Conservation (phyloP, 78 protist genomes). For the Cyanophora paradoxa region DNA sequence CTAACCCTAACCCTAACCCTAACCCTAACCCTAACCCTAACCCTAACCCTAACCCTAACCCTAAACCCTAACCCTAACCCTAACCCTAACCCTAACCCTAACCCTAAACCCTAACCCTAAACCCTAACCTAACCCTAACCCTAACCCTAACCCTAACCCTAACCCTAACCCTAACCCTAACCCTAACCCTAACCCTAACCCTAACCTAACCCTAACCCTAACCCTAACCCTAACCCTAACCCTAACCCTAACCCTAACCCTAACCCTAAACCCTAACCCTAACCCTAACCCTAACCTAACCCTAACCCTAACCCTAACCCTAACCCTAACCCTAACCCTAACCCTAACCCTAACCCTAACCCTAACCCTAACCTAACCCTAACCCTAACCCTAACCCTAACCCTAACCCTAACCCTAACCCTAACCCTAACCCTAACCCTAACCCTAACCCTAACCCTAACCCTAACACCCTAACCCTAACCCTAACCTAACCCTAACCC, state of each 20-base stretch:
- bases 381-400: conserved; percentile 10
- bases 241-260: conserved; percentile 12
- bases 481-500: conserved; percentile 11
- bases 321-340: conserved; percentile 10
- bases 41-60: conserved; percentile 12
- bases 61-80: conserved; percentile 4
- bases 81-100: conserved; percentile 10
- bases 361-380: too few species aligned
- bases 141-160: too few species aligned
- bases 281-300: too few species aligned
- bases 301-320: too few species aligned
- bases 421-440: conserved; percentile 11
- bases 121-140: too few species aligned
- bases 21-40: too few species aligned
- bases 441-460: too few species aligned
- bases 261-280: too few species aligned
- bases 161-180: conserved; percentile 10
- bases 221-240: conserved; percentile 11
- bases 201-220: too few species aligned
- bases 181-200: conserved; percentile 11
- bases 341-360: conserved; percentile 11
- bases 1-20: conserved; percentile 16
- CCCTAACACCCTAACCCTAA: too few species aligned
- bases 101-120: too few species aligned
- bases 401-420: conserved; percentile 12